Evolutionary conservation across 2,329 filamentous ascomycete genomes (phyloP).

Genomic region (Elsinoe batatas): DNA sequence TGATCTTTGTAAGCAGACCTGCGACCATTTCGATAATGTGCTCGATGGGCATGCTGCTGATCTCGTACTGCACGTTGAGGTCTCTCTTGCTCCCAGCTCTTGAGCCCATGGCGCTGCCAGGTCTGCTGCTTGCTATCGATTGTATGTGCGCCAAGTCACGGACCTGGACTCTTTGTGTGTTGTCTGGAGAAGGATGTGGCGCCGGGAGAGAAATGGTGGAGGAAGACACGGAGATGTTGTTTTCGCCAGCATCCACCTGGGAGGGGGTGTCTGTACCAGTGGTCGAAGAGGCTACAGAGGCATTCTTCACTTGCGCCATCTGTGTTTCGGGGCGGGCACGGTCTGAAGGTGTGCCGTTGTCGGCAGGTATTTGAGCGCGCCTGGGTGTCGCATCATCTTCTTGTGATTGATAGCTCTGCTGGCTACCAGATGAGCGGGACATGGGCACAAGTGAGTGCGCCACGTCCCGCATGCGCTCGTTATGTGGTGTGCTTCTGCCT

Average conservation of each 20-base stretch:
- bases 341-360: neutral
- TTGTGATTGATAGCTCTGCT: slow-evolving; percentile 13
- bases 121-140: slow-evolving; percentile 61
- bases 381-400: slow-evolving; percentile 9
- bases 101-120: slow-evolving; percentile 28
- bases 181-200: slow-evolving; percentile 23
- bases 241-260: neutral
- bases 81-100: slow-evolving; percentile 35
- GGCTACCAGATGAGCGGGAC: slow-evolving; percentile 13
- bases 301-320: neutral
- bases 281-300: slow-evolving; percentile 2
- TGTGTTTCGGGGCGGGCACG: neutral
- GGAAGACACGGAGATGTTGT: slow-evolving; percentile 25
- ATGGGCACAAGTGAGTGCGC: slow-evolving; percentile 13
- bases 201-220: slow-evolving; percentile 31
- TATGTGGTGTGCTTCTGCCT: slow-evolving; percentile 9
- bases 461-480: slow-evolving; percentile 7
- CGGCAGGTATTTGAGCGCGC: neutral
- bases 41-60: slow-evolving; percentile 91
- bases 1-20: slow-evolving; percentile 91
- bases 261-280: neutral
- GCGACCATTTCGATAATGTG: slow-evolving; percentile 99
- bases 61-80: slow-evolving; percentile 67
- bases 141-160: slow-evolving; percentile 87
- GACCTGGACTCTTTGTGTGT: slow-evolving; percentile 57